These are phyloP conservation scores for Groenewaldozyma sp. DNA, from an alignment of 1,139 yeast species.

Conservation along the genomic window DNA sequence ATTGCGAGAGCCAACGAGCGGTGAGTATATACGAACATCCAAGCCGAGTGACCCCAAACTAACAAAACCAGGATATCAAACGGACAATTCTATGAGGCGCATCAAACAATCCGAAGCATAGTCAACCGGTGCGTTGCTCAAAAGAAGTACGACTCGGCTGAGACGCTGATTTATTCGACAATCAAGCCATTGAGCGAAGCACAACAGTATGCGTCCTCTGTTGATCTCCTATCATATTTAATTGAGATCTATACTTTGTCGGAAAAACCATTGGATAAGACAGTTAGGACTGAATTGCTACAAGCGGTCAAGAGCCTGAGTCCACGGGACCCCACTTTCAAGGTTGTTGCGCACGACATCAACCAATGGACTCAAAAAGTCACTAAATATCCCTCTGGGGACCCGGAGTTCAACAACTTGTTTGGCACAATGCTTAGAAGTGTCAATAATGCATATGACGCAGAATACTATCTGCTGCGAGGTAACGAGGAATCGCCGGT, in stretches of 20 bases:
- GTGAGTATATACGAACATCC: conserved; percentile 13
- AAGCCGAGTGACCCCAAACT: neutral
- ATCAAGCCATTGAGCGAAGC: conserved; percentile 58
- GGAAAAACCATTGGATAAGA: conserved; percentile 32
- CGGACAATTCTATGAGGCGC: conserved; percentile 88
- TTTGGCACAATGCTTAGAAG: conserved; percentile 55
- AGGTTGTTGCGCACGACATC: conserved; percentile 51
- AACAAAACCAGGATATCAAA: conserved; percentile 43
- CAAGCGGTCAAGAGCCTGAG: conserved; percentile 44
- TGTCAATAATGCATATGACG: conserved; percentile 36
- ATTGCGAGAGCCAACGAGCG: conserved; percentile 25
- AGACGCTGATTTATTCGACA: conserved; percentile 63
- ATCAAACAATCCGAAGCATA: conserved; percentile 83
- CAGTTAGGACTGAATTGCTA: conserved; percentile 27
- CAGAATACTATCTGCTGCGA: conserved; percentile 52
- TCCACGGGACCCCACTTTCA: conserved; percentile 56
- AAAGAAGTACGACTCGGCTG: conserved; percentile 59
- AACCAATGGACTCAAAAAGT: conserved; percentile 46
- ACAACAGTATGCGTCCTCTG: conserved; percentile 67
- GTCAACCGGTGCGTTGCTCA: conserved; percentile 73
- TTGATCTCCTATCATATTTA: conserved; percentile 67
- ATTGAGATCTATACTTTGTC: conserved; percentile 57
- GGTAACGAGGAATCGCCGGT: conserved; percentile 57
- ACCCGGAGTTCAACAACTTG: conserved; percentile 62
- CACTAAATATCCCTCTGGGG: conserved; percentile 45